phyloP scores from a whole-genome alignment of 106 monocot species.

The Dioscorea alata region DNA sequence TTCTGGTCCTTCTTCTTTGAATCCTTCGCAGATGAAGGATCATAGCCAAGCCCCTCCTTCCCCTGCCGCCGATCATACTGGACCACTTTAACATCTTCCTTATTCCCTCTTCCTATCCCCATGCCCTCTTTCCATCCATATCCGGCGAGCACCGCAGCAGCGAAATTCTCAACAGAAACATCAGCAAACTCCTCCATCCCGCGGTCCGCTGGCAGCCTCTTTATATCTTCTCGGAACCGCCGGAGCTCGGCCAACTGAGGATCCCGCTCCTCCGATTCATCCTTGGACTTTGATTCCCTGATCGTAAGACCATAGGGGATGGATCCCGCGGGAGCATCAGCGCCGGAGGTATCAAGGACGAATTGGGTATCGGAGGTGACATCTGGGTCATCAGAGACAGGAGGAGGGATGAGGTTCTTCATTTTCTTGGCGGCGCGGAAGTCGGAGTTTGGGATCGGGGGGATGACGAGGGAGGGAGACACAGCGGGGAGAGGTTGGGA shows the following conservation, averaged over 20 bases:
- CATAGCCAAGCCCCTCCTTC: conserved; percentile 60
- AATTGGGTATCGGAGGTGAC: conserved; percentile 8
- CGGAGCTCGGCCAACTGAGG: conserved; percentile 5
- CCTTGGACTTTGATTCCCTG: conserved; percentile 9
- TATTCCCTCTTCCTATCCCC: conserved; percentile 56
- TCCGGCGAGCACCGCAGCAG: conserved; percentile 53
- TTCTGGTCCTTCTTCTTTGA: conserved; percentile 9
- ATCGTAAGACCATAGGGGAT: conserved; percentile 65
- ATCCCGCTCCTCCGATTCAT: background rate
- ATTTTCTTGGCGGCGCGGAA: conserved; percentile 31
- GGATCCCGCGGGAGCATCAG: conserved; percentile 13
- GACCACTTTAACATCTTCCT: conserved; percentile 55
- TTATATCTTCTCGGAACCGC: conserved; percentile 40
- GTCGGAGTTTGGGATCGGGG: conserved; percentile 71
- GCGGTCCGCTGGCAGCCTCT: conserved; percentile 53
- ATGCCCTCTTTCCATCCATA: conserved; percentile 86
- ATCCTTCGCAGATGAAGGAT: conserved; percentile 16
- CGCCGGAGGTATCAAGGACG: conserved; percentile 45
- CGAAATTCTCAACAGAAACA: conserved; percentile 60
- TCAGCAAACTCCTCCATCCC: conserved; percentile 76
- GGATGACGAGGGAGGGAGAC: conserved; percentile 25
- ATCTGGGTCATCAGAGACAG: conserved; percentile 10
- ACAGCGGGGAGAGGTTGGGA: conserved; percentile 35
- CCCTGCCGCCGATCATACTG: conserved; percentile 58
- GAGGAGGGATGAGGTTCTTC: conserved; percentile 46